Evolutionary conservation across 257 asterid species (phyloP), one percentile per base, ranked within the genome.

Genomic region (Ocimum tenuiflorum): DNA sequence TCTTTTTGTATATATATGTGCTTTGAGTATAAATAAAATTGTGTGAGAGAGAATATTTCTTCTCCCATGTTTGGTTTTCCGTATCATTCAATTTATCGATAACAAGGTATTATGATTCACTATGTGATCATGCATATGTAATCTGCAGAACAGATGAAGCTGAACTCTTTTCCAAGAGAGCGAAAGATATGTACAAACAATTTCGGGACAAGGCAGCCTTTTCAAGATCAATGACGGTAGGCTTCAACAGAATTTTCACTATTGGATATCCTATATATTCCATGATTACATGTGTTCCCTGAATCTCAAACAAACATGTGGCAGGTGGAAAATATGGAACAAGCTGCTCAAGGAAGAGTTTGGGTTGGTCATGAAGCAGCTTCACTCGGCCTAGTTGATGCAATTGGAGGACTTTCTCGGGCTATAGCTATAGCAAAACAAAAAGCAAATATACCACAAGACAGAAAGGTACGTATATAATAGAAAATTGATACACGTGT

Each of bases 331-430:
- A 78, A 83, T 75, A 92, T 89, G 96, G 99, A 92, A 76, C 88
- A 84, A 70, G 89, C 83, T 63, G 99, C 99, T 17, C 99, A 92
- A 72, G 99, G 99, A 57, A 89, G 99, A 75, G 99, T 92, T 67
- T 92, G 99, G 99, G 46, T 83, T 17, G 95, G 95, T 49, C 79
- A 77, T 39, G 92, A 85, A 71, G 92, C 95, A 23, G 85, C 79
- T 69, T 73, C 82, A 36, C 83, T 79, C 14, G 91, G 95, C 57
- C 86, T 88, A 14, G 81, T 88, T 71, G 95, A 88, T 80, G 92
- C 94, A 23, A 77, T 88, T 33, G 92, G 95, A n/a, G 95, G 95
- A 35, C 65, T 85, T 49, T 82, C 85, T 63, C 85, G 84, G 53
- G 86, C 95, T 61, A 83, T 88, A 50, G 94, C 95, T 27, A 88